Conservation (phyloP, 495 filamentous ascomycete species). For the Penicillium soppii region DNA sequence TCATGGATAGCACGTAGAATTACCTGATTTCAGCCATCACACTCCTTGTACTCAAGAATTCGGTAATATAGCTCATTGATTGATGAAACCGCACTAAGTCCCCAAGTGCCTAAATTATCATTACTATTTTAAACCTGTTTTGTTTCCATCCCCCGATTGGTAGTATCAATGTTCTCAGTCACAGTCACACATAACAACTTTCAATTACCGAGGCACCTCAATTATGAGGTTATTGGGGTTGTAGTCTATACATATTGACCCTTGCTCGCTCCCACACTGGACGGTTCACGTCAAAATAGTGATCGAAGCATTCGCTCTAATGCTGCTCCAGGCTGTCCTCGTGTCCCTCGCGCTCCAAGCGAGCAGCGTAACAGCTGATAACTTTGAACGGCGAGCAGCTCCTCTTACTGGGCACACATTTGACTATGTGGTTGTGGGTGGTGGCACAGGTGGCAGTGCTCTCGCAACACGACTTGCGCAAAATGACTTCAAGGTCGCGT, state of each 20-base stretch:
- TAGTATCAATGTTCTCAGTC: not conserved
- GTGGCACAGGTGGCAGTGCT: conserved; percentile 52
- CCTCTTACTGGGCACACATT: conserved; percentile 28
- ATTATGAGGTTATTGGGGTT: not conserved
- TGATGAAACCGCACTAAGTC: too few relatives aligned
- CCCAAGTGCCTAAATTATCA: too few relatives aligned
- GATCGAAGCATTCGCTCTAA: not conserved
- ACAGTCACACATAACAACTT: not conserved
- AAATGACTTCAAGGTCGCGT: conserved; percentile 35
- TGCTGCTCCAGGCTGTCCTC: conserved; percentile 4
- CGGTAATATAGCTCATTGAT: too few relatives aligned
- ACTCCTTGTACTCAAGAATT: too few relatives aligned
- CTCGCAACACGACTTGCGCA: conserved; percentile 50
- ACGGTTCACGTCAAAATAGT: not conserved
- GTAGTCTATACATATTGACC: not conserved
- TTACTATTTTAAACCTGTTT: too few relatives aligned
- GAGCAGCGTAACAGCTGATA: not conserved
- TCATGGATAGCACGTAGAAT: too few relatives aligned
- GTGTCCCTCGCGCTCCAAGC: conserved; percentile 3
- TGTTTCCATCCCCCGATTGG: not conserved
- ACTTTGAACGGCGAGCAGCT: not conserved
- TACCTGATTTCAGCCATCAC: too few relatives aligned
- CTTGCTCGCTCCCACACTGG: not conserved
- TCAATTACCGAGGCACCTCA: not conserved
- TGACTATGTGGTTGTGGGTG: conserved; percentile 56